These are phyloP conservation scores for Xylariaceae sp. DNA, from an alignment of 2,329 filamentous ascomycete species.

Conservation along the genomic window DNA sequence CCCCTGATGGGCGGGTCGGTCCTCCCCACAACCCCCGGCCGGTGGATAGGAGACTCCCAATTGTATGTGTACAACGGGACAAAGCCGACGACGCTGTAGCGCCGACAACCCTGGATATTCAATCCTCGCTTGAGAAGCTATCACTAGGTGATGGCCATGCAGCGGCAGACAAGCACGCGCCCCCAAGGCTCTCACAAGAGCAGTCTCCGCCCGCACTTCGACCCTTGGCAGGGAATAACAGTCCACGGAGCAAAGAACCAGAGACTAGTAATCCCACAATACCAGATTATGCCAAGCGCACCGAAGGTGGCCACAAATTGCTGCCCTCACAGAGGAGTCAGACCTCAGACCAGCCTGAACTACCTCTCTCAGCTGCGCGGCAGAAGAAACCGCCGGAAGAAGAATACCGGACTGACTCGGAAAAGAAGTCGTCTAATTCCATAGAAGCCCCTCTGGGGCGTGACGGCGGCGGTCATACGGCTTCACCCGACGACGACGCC, in stretches of 20 bases:
- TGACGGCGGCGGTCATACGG: no score
- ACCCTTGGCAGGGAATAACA: conserved; percentile 23
- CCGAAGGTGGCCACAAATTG: no score
- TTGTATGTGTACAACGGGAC: conserved; percentile 25
- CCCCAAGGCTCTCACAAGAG: conserved; percentile 18
- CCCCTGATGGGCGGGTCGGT: conserved; percentile 14
- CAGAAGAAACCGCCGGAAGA: no score
- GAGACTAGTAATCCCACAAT: no score
- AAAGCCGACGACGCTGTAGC: conserved; percentile 20
- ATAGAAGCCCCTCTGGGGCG: no score
- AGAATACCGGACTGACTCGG: no score
- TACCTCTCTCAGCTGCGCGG: no score
- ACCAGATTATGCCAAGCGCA: no score
- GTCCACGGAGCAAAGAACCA: conserved; percentile 12
- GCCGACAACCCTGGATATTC: conserved; percentile 23
- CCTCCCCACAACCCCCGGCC: conserved; percentile 4
- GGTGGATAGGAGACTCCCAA: conserved; percentile 21
- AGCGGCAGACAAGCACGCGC: conserved; percentile 23
- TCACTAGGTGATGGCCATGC: conserved; percentile 30
- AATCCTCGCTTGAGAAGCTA: conserved; percentile 32
- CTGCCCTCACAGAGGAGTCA: no score
- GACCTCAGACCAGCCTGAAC: no score
- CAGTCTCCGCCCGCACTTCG: conserved; percentile 17
- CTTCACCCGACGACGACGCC: no score
- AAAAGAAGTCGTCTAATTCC: no score